Evolutionary conservation across 441 rosid genomes (phyloP), one percentile per base, ranked within the genome.

Genomic region (Lepidium campestre): DNA sequence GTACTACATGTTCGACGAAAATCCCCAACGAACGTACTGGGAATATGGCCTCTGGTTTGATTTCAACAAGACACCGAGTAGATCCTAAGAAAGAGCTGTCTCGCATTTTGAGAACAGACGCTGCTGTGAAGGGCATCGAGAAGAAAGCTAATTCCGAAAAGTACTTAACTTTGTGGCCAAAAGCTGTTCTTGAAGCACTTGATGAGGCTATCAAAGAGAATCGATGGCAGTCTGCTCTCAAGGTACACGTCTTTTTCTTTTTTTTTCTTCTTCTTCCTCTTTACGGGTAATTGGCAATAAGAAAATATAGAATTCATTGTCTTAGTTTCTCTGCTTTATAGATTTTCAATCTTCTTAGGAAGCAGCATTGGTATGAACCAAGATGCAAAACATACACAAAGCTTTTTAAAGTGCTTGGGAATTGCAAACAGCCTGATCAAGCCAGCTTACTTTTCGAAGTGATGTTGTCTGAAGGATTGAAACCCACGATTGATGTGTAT

Each of bases 151-250:
- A 83, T 67, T 87, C 98, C 4, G 79, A 72, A 55, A 87, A 87
- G 85, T 75, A 87, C 79, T 78, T 27, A 5, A 83, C 76, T 17
- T 78, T 89, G 44, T 83, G 88, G 91, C 93, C 98, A 50, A 92
- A 81, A 77, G 87, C 95, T 64, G 86, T 92, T 45, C 77, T 92
- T 78, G 95, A 89, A 66, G 93, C 96, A 57, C 90, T 86, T 35
- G 91, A 87, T 25, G 98, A 80, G 2, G 96, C 93, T 7, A 77
- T 83, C 12, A 75, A 57, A 35, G 79, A 82, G 31, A 81, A 83
- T 37, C 81, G 76, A 48, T 84, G 93, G 80, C 81, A 77, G 25
- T 81, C 90, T 72, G 91, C 91, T 47, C 86, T 92, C 32, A 83
- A 87, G 89, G 96, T 87, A 37, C 7, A 7, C 1, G 18, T 2